Evolutionary conservation across 2,329 filamentous ascomycete species (phyloP), one percentile per base, ranked within the genome.

Genomic region (Myriangium duriaei): DNA sequence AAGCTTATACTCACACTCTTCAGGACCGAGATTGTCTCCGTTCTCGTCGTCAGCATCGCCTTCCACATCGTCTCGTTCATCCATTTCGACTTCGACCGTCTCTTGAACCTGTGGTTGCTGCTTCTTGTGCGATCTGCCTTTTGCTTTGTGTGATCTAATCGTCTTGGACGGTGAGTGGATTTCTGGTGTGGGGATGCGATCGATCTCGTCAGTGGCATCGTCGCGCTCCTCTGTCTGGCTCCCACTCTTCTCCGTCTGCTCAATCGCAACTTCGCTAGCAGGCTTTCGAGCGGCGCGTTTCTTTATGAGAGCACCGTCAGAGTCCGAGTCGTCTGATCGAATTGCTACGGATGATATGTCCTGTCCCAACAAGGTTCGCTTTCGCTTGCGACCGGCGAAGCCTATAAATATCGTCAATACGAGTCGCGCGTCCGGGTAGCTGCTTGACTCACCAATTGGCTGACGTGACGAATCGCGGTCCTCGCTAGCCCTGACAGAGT

Each of bases 401-500:
- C 37, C 41, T 34, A 37, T 30, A 29, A 34, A 33, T 30, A 19
- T 16, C 7, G 14, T 36, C 34, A 36, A 15, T 16, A n/a, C 11
- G 10, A 13, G 12, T 13, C 3, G 6, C 21, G 9, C 6, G 5
- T 12, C 21, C 10, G 4, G 5, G 40, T 37, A 15, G 26, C 32
- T 4, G 16, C 29, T 39, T 24, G 2, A 24, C 39, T 5, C 24
- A 41, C 39, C 31, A 17, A 19, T 36, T 16, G 26, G 21, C 36
- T 49, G 45, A 24, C 53, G 55, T 34, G 56, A 93, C 52, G 82
- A 78, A 54, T 91, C 91, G 42, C 96, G 71, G 42, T 88, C 79
- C 62, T 95, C 87, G 2, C 88, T 95, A 61, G 95, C 88, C 19
- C 88, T 88, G 60, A 95, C 88, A 3, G 87, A 80, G 49, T 81